Evolutionary conservation across 2,329 filamentous ascomycete genomes (phyloP).

Genomic region (Cytospora chrysosperma): DNA sequence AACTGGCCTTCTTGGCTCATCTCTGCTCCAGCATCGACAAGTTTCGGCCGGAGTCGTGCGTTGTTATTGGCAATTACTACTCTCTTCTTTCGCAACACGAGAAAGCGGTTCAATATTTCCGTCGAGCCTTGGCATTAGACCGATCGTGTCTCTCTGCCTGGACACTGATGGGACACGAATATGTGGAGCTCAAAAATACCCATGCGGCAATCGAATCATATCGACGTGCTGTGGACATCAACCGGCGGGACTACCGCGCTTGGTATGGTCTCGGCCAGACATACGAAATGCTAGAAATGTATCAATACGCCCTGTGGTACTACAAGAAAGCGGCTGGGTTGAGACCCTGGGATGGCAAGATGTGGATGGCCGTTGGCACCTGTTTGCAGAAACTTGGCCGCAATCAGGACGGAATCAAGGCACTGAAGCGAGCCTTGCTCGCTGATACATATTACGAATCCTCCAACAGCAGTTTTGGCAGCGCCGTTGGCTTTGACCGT

Average conservation of each 20-base stretch:
- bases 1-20: conserved; percentile 89
- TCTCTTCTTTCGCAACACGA: conserved; percentile 92
- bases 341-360: conserved; percentile 94
- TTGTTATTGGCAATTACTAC: conserved; percentile 97
- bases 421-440: conserved; percentile 86
- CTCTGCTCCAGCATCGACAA: conserved; percentile 89
- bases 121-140: conserved; percentile 85
- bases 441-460: conserved; percentile 83
- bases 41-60: conserved; percentile 94
- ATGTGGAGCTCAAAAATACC: conserved; percentile 97
- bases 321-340: conserved; percentile 93
- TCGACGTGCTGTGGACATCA: conserved; percentile 90
- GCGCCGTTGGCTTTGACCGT: conserved; percentile 46
- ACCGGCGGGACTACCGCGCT: conserved; percentile 91
- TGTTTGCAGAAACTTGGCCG: conserved; percentile 89
- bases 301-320: conserved; percentile 95
- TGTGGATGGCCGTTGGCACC: conserved; percentile 96
- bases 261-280: conserved; percentile 98
- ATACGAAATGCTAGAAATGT: conserved; percentile 97
- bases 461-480: conserved; percentile 53
- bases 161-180: conserved; percentile 99
- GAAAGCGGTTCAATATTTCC: conserved; percentile 97
- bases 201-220: conserved; percentile 98
- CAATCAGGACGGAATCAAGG: conserved; percentile 87
- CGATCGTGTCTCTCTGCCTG: conserved; percentile 89